Conservation (phyloP, 345 rosid species). For the Lenwebbia sp. region DNA sequence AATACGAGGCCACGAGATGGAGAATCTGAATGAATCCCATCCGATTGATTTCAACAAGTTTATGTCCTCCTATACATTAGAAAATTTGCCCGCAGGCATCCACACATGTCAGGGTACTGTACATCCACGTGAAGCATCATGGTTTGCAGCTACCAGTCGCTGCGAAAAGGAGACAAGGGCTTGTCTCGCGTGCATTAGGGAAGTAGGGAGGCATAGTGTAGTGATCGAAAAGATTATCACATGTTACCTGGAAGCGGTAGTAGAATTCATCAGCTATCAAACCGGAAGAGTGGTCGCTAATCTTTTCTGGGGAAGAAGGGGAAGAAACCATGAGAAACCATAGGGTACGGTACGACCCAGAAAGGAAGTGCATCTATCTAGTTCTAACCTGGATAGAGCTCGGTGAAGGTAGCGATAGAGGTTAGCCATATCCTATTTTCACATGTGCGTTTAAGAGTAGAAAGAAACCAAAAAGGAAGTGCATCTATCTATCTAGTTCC, state of each 20-base stretch:
- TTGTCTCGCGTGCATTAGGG: neutral
- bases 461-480: neutral
- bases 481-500: too few species aligned
- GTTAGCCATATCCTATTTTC: too few species aligned
- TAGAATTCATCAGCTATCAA: conserved; percentile 30
- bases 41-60: conserved; percentile 20
- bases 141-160: neutral
- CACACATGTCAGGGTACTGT: too few species aligned
- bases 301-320: conserved; percentile 1
- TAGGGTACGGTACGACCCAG: too few species aligned
- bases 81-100: neutral
- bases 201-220: too few species aligned
- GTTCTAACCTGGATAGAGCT: too few species aligned
- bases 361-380: too few species aligned
- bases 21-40: conserved; percentile 37
- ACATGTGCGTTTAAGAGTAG: too few species aligned
- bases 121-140: neutral
- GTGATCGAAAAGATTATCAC: neutral
- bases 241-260: conserved; percentile 21
- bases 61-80: conserved; percentile 24
- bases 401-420: too few species aligned
- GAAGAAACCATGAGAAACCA: neutral
- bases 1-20: conserved; percentile 47
- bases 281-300: conserved; percentile 3
- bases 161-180: neutral